Conservation (phyloP, 163 green algal genomes). For the Scenedesmus sp. region DNA sequence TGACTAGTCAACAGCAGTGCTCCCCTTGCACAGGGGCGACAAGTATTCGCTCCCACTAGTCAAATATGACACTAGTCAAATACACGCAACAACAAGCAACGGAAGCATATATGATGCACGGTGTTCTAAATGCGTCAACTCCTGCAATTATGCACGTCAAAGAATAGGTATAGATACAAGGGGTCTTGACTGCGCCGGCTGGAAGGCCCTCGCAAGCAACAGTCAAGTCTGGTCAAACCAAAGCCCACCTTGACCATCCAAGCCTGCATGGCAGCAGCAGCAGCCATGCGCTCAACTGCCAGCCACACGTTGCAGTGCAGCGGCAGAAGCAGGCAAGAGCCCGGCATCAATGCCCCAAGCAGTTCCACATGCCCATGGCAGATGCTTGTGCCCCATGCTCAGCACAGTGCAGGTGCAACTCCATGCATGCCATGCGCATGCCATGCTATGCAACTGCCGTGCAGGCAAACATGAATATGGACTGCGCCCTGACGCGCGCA, state of each 20-base stretch:
- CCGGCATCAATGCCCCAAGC: not conserved
- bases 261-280: not conserved
- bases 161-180: conserved; percentile 27
- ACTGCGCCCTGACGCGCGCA: not conserved
- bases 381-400: not conserved
- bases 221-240: not conserved
- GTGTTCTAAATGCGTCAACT: conserved; percentile 24
- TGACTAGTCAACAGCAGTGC: not conserved
- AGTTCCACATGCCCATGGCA: not conserved
- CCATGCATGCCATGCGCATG: not conserved
- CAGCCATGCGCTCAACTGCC: not conserved
- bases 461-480: not conserved
- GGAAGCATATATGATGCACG: not conserved
- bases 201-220: not conserved
- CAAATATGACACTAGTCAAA: not conserved
- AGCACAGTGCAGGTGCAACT: not conserved
- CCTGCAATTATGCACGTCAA: not conserved
- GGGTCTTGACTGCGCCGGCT: not conserved
- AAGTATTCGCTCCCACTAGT: not conserved
- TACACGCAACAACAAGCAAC: conserved; percentile 20
- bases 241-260: not conserved
- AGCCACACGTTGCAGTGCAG: not conserved
- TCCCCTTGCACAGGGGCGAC: conserved; percentile 38
- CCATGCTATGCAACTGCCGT: not conserved
- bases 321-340: not conserved